Conservation (phyloP, 495 filamentous ascomycete species). For the Annulohypoxylon maeteangense region DNA sequence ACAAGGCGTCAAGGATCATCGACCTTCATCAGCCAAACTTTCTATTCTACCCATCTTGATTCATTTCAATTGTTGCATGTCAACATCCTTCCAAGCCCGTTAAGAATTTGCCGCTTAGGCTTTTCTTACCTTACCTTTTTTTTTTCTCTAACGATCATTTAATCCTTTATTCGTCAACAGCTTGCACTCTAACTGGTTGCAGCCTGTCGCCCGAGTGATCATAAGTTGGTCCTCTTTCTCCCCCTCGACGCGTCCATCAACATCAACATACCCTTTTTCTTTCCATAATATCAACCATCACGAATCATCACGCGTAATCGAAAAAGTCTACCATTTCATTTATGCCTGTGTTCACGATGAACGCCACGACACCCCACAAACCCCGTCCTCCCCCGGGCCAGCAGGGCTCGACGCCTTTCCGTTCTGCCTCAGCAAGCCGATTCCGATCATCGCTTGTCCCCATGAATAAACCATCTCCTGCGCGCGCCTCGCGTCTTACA, state of each 20-base stretch:
- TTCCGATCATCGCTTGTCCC: constrained; percentile 49
- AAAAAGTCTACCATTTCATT: background rate
- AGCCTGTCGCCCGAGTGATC: constrained; percentile 23
- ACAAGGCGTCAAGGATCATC: constrained; percentile 45
- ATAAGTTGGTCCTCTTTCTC: constrained; percentile 19
- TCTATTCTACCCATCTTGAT: constrained; percentile 1
- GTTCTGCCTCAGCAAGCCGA: constrained; percentile 43
- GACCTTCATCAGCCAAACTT: constrained; percentile 23
- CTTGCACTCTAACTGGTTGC: constrained; percentile 25
- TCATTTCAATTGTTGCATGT: constrained; percentile 34
- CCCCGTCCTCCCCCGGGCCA: constrained; percentile 45
- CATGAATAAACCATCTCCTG: constrained; percentile 36
- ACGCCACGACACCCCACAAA: constrained; percentile 44
- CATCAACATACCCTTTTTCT: constrained; percentile 7
- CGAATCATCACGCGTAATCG: constrained; percentile 29
- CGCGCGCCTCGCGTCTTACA: constrained; percentile 22
- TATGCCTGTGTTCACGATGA: constrained; percentile 31
- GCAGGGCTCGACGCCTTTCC: constrained; percentile 48
- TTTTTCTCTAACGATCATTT: constrained; percentile 13
- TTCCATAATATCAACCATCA: background rate
- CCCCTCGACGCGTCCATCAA: constrained; percentile 39
- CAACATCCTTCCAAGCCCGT: constrained; percentile 13
- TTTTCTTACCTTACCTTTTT: constrained; percentile 24
- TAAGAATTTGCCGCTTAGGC: constrained; percentile 27
- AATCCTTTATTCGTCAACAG: constrained; percentile 8